These are phyloP conservation scores for Phyllosticta capitalensis DNA, from an alignment of 2,329 filamentous ascomycete genomes.

Conservation along the genomic window DNA sequence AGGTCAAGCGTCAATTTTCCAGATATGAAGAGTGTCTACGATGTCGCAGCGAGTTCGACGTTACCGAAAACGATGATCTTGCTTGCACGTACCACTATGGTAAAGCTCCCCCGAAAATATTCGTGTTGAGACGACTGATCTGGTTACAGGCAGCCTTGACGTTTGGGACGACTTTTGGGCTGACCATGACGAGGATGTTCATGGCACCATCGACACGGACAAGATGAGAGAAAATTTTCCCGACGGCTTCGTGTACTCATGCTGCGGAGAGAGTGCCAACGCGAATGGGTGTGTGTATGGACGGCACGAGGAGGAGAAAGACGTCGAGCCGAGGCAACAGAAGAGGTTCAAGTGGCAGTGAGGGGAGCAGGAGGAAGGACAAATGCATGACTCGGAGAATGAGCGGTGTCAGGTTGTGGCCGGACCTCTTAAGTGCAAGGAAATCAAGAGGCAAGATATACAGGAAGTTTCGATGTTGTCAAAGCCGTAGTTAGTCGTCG, in stretches of 20 bases:
- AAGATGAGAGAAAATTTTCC: slow-evolving; percentile 18
- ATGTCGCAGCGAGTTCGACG: background rate
- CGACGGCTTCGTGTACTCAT: slow-evolving; percentile 22
- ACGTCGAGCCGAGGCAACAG: too few species aligned
- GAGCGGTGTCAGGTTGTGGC: too few species aligned
- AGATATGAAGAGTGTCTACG: background rate
- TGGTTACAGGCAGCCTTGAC: background rate
- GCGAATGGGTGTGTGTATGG: background rate
- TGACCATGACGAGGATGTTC: background rate
- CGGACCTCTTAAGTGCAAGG: too few species aligned
- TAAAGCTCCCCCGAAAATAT: background rate
- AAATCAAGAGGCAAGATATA: too few species aligned
- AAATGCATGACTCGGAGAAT: too few species aligned
- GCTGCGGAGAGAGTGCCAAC: slow-evolving; percentile 14
- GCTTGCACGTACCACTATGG: background rate
- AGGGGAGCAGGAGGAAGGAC: too few species aligned
- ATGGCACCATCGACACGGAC: slow-evolving; percentile 19
- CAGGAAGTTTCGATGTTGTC: too few species aligned
- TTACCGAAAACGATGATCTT: background rate
- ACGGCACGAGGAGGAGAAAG: background rate
- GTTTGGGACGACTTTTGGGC: background rate
- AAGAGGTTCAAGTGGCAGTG: too few species aligned
- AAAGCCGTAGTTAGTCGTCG: too few species aligned
- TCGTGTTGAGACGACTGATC: background rate
- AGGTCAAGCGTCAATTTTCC: too few species aligned